A percentile compares a stretch with the other conserved stretches of the same genome.
phyloP scores from a whole-genome alignment of 331 rosid genomes.

The Rhamnella rubrinervis region DNA sequence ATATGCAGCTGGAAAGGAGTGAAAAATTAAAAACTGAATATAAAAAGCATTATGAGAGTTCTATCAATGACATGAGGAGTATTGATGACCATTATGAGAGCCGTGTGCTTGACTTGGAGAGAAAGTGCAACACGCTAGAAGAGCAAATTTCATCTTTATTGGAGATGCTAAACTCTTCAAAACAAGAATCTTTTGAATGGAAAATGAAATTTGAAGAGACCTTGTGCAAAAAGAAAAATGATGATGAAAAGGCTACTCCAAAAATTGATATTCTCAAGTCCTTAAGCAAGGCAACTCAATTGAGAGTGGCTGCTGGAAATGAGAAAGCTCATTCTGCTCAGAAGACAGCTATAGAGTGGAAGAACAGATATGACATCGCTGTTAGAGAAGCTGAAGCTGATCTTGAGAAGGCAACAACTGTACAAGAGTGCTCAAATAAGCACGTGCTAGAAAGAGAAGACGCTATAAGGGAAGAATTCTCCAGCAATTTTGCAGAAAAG shows the following conservation, averaged over 20 bases:
- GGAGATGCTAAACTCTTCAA: background rate
- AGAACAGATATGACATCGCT: background rate
- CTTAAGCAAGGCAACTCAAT: background rate
- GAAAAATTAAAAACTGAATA: background rate
- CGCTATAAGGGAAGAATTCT: background rate
- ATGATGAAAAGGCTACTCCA: background rate
- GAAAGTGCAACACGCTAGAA: background rate
- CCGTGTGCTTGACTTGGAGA: background rate
- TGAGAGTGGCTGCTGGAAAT: background rate
- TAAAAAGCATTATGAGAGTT: background rate
- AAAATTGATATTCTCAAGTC: background rate
- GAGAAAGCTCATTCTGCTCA: background rate
- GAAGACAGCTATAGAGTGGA: background rate
- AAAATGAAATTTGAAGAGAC: background rate
- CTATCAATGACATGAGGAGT: background rate
- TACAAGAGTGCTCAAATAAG: background rate
- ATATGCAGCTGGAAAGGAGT: background rate
- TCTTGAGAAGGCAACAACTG: background rate
- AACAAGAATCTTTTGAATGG: background rate
- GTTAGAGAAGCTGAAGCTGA: background rate
- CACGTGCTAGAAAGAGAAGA: background rate
- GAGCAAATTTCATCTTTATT: background rate
- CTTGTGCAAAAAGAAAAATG: background rate
- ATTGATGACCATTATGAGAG: background rate
- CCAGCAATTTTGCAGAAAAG: background rate